phyloP scores from a whole-genome alignment of 306 rosid species.

The Cotoneaster glaucophyllus region DNA sequence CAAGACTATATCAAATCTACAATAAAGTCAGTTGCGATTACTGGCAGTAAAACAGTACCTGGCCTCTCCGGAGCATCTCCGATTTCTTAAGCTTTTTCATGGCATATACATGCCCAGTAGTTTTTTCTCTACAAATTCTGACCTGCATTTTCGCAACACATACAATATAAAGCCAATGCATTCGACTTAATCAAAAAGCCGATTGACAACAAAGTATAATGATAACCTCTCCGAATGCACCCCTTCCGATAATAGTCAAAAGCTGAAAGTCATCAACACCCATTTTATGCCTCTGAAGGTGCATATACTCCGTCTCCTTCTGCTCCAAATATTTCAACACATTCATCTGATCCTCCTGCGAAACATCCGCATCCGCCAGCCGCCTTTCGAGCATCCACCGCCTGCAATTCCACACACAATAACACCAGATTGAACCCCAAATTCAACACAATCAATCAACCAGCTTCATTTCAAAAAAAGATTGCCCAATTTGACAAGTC shows the following conservation, averaged over 20 bases:
- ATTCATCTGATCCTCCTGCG: slow-evolving; percentile 76
- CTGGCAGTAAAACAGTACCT: slow-evolving; percentile 24
- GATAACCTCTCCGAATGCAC: slow-evolving; percentile 86
- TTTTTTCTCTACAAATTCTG: slow-evolving; percentile 74
- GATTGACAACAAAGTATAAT: neutral
- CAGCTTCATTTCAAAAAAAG: neutral
- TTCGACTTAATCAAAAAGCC: neutral
- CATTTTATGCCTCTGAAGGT: slow-evolving; percentile 77
- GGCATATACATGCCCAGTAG: slow-evolving; percentile 75
- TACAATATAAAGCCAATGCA: neutral
- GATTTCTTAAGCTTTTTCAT: slow-evolving; percentile 92
- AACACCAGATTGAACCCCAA: neutral
- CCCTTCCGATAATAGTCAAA: slow-evolving; percentile 80
- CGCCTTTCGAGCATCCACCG: slow-evolving; percentile 71
- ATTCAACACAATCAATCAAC: neutral
- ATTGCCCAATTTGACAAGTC: neutral
- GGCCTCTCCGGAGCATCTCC: slow-evolving; percentile 91
- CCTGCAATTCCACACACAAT: slow-evolving; percentile 22
- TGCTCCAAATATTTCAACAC: slow-evolving; percentile 64
- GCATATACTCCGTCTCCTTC: slow-evolving; percentile 90
- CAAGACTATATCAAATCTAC: neutral
- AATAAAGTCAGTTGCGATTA: neutral
- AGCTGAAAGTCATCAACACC: slow-evolving; percentile 88
- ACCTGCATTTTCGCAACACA: slow-evolving; percentile 41
- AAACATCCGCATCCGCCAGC: slow-evolving; percentile 88